Evolutionary conservation across 2,329 filamentous ascomycete species (phyloP).

Genomic region (Colletotrichum eleusines): DNA sequence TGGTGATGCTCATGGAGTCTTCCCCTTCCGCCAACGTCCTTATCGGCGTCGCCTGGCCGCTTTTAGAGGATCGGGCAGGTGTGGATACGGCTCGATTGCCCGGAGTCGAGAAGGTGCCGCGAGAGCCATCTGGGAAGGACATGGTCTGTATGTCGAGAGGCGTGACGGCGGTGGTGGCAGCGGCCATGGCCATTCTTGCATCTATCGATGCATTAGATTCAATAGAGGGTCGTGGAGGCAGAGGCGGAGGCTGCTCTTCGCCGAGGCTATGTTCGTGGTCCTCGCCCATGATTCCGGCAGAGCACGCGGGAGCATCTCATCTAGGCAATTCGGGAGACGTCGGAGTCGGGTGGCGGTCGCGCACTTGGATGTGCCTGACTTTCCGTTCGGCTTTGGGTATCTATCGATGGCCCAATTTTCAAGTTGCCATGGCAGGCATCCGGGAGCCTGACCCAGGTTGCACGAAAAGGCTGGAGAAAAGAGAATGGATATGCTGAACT

Average conservation of each 20-base stretch:
- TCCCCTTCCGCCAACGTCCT: slow-evolving; percentile 63
- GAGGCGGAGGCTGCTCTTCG: slow-evolving; percentile 62
- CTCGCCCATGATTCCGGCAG: slow-evolving; percentile 48
- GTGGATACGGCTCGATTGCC: slow-evolving; percentile 53
- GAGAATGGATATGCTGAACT: not conserved
- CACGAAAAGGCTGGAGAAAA: not conserved
- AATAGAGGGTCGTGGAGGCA: slow-evolving; percentile 63
- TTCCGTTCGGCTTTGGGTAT: not conserved
- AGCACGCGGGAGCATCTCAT: slow-evolving; percentile 37
- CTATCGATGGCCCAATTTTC: not conserved
- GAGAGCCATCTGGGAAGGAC: slow-evolving; percentile 76
- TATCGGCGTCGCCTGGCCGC: slow-evolving; percentile 56
- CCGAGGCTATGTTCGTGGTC: slow-evolving; percentile 44
- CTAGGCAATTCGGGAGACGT: slow-evolving; percentile 5
- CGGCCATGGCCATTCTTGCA: slow-evolving; percentile 56
- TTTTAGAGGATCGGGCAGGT: slow-evolving; percentile 48
- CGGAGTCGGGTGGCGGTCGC: slow-evolving; percentile 1
- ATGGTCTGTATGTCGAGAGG: slow-evolving; percentile 84
- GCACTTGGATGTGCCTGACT: not conserved
- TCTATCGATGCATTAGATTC: slow-evolving; percentile 50
- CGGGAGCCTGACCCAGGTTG: not conserved
- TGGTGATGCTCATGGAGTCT: slow-evolving; percentile 75
- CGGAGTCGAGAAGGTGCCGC: slow-evolving; percentile 69
- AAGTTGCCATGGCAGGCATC: slow-evolving; percentile 12
- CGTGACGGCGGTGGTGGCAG: slow-evolving; percentile 87